Conservation (phyloP, 305 asterid genomes). For the Petunia hybrid region DNA sequence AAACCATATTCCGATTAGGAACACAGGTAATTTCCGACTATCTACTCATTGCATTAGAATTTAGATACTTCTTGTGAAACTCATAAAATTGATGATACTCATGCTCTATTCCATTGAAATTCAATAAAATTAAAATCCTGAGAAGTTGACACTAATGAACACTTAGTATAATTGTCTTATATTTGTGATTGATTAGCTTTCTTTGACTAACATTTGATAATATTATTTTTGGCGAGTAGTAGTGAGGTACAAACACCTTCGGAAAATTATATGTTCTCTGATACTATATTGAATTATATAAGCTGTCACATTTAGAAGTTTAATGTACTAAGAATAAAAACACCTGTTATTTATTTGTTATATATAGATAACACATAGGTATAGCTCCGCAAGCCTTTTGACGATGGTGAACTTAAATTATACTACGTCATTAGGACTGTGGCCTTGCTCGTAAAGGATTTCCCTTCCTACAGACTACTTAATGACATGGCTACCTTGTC, state of each 20-base stretch:
- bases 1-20: not conserved
- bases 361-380: not conserved
- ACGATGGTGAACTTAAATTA: not conserved
- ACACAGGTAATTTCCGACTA: constrained; percentile 1
- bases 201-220: not conserved
- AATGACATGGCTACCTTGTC: not conserved
- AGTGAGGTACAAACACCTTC: not conserved
- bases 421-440: not conserved
- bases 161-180: not conserved
- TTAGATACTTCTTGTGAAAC: not conserved
- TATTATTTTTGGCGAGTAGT: not conserved
- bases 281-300: not conserved
- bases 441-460: constrained; percentile 9
- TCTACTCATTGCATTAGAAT: not conserved
- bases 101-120: not conserved
- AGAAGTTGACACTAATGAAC: not conserved
- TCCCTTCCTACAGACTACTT: not conserved
- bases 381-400: not conserved
- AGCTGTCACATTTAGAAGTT: not conserved
- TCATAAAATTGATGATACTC: not conserved
- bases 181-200: not conserved
- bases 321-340: not conserved
- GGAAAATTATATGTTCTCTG: no score
- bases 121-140: not conserved
- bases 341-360: not conserved